Conservation (phyloP, 441 rosid species). For the Syzygium malaccense region DNA sequence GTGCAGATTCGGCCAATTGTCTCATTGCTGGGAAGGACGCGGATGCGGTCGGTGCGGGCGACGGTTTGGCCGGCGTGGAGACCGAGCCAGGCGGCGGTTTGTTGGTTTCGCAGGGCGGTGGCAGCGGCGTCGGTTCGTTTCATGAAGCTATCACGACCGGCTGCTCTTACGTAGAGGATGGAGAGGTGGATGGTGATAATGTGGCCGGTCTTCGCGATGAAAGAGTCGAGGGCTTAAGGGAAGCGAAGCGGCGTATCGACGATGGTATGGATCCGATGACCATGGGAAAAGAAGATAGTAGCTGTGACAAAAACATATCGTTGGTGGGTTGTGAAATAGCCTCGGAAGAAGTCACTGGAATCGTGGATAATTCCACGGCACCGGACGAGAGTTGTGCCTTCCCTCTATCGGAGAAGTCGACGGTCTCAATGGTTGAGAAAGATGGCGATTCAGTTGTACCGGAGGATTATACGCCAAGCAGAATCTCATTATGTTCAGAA, state of each 20-base stretch:
- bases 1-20: background rate
- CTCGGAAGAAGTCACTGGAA: background rate
- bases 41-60: background rate
- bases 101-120: background rate
- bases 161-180: background rate
- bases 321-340: background rate
- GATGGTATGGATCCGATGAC: background rate
- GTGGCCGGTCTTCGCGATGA: background rate
- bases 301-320: background rate
- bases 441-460: background rate
- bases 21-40: background rate
- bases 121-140: background rate
- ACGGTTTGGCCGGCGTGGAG: background rate
- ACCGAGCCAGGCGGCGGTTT: background rate
- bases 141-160: background rate
- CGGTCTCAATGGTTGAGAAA: background rate
- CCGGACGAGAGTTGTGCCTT: background rate
- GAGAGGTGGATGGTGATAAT: background rate
- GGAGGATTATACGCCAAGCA: background rate
- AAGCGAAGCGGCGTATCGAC: background rate
- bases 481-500: background rate
- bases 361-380: background rate
- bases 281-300: background rate
- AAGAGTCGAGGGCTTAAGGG: background rate
- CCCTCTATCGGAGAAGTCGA: background rate